Conservation (phyloP, 2,329 filamentous ascomycete species). For the Penicillium sp. region DNA sequence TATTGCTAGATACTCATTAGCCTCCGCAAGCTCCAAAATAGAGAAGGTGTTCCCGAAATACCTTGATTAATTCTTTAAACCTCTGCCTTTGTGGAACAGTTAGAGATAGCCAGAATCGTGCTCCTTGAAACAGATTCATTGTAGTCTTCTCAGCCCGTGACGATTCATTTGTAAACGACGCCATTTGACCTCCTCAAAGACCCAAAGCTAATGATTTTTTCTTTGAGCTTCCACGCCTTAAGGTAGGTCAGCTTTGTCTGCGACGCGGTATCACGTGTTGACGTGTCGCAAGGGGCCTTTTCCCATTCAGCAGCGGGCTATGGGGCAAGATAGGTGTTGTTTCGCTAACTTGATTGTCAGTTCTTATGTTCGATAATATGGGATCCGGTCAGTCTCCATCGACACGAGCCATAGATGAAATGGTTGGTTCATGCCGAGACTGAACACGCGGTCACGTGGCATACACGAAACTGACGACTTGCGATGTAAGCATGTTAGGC, state of each 20-base stretch:
- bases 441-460: conserved; percentile 3
- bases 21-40: no score
- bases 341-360: not conserved
- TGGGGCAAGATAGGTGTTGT: not conserved
- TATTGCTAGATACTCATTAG: conserved; percentile 35
- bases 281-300: conserved; percentile 7
- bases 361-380: not conserved
- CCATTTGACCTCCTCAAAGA: not conserved
- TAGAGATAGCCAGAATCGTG: conserved; percentile 52
- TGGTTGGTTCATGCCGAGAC: not conserved
- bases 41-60: conserved; percentile 12
- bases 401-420: not conserved
- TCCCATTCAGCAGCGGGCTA: not conserved
- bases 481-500: not conserved
- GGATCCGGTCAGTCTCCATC: not conserved
- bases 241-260: not conserved
- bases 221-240: not conserved
- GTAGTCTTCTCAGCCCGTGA: not conserved
- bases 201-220: not conserved
- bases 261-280: conserved; percentile 24
- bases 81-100: conserved; percentile 44
- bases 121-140: conserved; percentile 43
- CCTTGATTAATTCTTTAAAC: conserved; percentile 44
- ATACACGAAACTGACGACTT: not conserved
- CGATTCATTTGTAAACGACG: not conserved